A percentile compares a stretch with the other conserved stretches of the same genome.
phyloP scores from a whole-genome alignment of 805 yeast genomes.

The Saccharomyces jurei region DNA sequence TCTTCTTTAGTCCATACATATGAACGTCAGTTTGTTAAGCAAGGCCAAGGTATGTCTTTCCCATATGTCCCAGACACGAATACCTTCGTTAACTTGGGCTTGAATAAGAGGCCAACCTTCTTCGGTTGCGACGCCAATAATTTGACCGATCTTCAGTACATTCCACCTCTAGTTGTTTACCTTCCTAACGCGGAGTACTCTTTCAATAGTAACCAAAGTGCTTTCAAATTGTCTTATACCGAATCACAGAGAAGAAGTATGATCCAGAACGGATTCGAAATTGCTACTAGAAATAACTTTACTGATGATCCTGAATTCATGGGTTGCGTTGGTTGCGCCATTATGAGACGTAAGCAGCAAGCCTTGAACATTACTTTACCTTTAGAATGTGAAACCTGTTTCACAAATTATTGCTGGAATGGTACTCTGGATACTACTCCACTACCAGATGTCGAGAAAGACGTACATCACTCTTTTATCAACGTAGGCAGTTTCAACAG shows the following conservation, averaged over 20 bases:
- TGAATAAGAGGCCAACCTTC: slow-evolving; percentile 65
- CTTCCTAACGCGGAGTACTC: slow-evolving; percentile 66
- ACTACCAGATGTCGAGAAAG: slow-evolving; percentile 10
- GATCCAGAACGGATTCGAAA: slow-evolving; percentile 68
- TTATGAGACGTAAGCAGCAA: slow-evolving; percentile 71
- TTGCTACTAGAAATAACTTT: slow-evolving; percentile 56
- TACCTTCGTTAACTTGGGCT: slow-evolving; percentile 51
- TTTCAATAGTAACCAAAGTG: slow-evolving; percentile 61
- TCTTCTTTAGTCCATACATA: slow-evolving; percentile 49
- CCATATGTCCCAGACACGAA: slow-evolving; percentile 72
- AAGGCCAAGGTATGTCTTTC: slow-evolving; percentile 54
- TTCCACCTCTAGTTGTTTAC: slow-evolving; percentile 73
- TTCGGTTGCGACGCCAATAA: slow-evolving; percentile 74
- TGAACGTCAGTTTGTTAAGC: slow-evolving; percentile 46
- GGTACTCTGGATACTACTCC: slow-evolving; percentile 37
- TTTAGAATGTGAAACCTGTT: slow-evolving; percentile 69
- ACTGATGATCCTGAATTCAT: slow-evolving; percentile 64
- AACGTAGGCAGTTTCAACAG: slow-evolving; percentile 1
- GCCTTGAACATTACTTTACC: slow-evolving; percentile 50
- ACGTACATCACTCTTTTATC: slow-evolving; percentile 13
- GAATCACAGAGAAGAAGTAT: slow-evolving; percentile 50
- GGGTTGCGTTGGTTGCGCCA: slow-evolving; percentile 76
- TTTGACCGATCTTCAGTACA: slow-evolving; percentile 43
- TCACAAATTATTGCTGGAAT: slow-evolving; percentile 59
- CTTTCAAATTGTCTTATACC: slow-evolving; percentile 57